Conservation (phyloP, 106 monocot species). For the Triglochin maritima region DNA sequence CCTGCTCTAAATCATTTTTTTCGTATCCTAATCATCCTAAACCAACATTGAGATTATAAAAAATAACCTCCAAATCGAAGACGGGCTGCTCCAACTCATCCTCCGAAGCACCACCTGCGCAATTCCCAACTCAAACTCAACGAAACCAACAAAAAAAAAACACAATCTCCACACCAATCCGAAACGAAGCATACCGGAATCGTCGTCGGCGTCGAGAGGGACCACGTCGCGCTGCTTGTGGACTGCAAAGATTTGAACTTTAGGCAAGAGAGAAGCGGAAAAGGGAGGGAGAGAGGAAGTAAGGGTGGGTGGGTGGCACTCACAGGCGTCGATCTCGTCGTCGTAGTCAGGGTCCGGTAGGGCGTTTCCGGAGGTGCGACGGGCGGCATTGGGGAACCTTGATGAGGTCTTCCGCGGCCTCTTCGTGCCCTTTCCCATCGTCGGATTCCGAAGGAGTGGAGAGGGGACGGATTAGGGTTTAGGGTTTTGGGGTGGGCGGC, state of each 20-base stretch:
- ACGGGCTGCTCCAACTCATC: slow-evolving; percentile 64
- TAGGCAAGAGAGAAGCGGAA: not conserved
- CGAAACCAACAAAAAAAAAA: not conserved
- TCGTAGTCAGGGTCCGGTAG: slow-evolving; percentile 14
- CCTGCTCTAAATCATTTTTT: no score
- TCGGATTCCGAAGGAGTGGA: not conserved
- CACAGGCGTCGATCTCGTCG: slow-evolving; percentile 28
- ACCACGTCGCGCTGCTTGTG: slow-evolving; percentile 83
- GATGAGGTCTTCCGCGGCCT: not conserved
- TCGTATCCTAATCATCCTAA: no score
- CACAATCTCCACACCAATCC: not conserved
- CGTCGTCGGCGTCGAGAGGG: slow-evolving; percentile 35
- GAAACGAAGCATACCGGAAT: slow-evolving; percentile 4
- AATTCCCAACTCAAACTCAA: slow-evolving; percentile 3
- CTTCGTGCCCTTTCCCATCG: slow-evolving; percentile 13
- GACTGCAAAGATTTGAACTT: slow-evolving; percentile 26
- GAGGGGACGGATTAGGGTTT: no score
- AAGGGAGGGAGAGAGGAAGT: not conserved
- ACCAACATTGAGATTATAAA: not conserved
- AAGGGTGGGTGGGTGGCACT: not conserved
- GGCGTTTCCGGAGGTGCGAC: not conserved
- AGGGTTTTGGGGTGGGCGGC: no score
- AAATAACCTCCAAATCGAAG: slow-evolving; percentile 55
- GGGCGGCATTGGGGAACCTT: not conserved
- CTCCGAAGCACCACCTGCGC: slow-evolving; percentile 24